Conservation (phyloP, 441 rosid species). For the Syzygium malaccense region DNA sequence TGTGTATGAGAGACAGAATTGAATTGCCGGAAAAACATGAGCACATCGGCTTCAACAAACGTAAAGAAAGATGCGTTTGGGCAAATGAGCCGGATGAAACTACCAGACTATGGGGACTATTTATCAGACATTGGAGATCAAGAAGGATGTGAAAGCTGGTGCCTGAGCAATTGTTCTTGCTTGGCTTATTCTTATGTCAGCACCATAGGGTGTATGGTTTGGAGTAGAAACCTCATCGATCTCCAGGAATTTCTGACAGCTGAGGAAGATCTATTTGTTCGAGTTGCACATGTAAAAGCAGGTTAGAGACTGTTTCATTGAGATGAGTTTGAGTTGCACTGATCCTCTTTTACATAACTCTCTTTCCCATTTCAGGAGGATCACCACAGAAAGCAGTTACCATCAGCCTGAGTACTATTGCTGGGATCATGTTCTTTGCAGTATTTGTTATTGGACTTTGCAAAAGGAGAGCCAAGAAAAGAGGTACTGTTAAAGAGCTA, state of each 20-base stretch:
- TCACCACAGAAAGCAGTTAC: accelerated
- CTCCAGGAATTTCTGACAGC: background rate
- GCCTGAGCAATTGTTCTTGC: background rate
- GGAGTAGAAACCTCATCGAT: background rate
- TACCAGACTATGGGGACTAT: background rate
- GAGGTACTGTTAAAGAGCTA: background rate
- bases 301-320: background rate
- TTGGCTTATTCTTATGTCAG: background rate
- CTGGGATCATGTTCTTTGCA: background rate
- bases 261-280: background rate
- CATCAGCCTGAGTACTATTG: background rate
- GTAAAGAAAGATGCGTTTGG: background rate
- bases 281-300: background rate
- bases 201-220: background rate
- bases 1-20: background rate
- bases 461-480: background rate
- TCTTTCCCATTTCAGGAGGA: background rate
- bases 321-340: background rate
- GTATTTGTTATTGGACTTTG: background rate
- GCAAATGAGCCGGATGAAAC: background rate
- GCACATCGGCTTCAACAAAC: background rate
- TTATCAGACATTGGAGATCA: background rate
- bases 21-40: background rate
- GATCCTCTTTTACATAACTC: background rate
- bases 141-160: background rate